phyloP scores from a whole-genome alignment of 129 eudicot species.

The Lonicera japonica region DNA sequence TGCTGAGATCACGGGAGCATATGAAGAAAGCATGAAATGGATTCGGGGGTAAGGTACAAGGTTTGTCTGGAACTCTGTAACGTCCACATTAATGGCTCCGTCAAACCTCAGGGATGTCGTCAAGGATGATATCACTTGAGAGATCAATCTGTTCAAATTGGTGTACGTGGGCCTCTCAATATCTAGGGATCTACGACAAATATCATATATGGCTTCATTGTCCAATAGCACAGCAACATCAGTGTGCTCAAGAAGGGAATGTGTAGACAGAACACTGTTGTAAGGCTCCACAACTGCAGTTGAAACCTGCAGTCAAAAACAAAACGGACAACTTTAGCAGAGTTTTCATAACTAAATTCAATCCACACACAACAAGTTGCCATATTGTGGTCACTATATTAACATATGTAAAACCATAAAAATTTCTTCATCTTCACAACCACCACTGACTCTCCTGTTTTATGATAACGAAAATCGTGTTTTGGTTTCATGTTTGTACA shows the following conservation, averaged over 20 bases:
- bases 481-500: too few species aligned
- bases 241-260: constrained; percentile 90
- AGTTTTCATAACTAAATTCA: background rate
- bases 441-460: too few species aligned
- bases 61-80: constrained; percentile 92
- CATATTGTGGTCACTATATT: too few species aligned
- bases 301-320: constrained; percentile 54
- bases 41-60: constrained; percentile 96
- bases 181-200: constrained; percentile 76
- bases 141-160: constrained; percentile 76
- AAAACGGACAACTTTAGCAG: background rate
- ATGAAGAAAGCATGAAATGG: constrained; percentile 96
- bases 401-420: too few species aligned
- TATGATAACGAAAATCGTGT: too few species aligned
- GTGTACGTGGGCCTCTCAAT: constrained; percentile 96
- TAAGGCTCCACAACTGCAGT: constrained; percentile 96
- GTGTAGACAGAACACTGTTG: constrained; percentile 94
- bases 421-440: too few species aligned
- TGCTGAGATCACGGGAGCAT: constrained; percentile 97
- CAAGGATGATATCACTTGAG: constrained; percentile 87
- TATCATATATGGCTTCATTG: constrained; percentile 93
- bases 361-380: too few species aligned
- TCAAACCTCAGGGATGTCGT: constrained; percentile 91
- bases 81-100: constrained; percentile 94
- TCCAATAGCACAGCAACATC: constrained; percentile 87